These are phyloP conservation scores for Gryganskiella cystojenkinii DNA, from an alignment of 192 early-diverging fungal species.

Conservation along the genomic window DNA sequence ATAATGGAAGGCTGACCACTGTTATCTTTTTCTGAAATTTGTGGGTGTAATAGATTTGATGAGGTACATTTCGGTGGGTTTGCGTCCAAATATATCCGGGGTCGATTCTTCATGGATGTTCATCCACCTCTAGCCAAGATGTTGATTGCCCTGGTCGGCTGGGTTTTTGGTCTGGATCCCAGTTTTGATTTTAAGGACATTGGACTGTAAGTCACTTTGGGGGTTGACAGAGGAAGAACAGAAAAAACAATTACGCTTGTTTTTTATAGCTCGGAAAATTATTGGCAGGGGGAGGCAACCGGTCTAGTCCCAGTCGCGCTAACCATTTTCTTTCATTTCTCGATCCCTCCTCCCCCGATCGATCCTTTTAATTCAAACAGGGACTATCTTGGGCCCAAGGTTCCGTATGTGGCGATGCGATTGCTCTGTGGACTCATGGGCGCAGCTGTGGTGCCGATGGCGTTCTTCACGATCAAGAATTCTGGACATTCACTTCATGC, in stretches of 20 bases:
- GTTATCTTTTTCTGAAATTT: too few relatives aligned
- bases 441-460: conserved; percentile 81
- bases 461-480: conserved; percentile 84
- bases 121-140: conserved; percentile 96
- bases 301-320: too few relatives aligned
- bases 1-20: too few relatives aligned
- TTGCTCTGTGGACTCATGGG: conserved; percentile 82
- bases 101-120: conserved; percentile 94
- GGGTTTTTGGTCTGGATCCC: conserved; percentile 89
- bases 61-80: conserved; percentile 99
- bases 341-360: too few relatives aligned
- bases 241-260: too few relatives aligned
- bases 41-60: conserved; percentile 85
- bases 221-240: too few relatives aligned
- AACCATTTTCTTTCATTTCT: too few relatives aligned
- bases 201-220: conserved; percentile 79
- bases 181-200: conserved; percentile 95
- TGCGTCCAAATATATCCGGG: conserved; percentile 86
- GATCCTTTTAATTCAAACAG: conserved; percentile 44
- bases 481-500: conserved; percentile 81
- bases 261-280: too few relatives aligned
- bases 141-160: conserved; percentile 82
- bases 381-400: conserved; percentile 85
- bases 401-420: conserved; percentile 91
- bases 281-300: too few relatives aligned